Base-by-base conservation (phyloP, 768 basidiomycete genomes). In the Saitozyma podzolica region DNA sequence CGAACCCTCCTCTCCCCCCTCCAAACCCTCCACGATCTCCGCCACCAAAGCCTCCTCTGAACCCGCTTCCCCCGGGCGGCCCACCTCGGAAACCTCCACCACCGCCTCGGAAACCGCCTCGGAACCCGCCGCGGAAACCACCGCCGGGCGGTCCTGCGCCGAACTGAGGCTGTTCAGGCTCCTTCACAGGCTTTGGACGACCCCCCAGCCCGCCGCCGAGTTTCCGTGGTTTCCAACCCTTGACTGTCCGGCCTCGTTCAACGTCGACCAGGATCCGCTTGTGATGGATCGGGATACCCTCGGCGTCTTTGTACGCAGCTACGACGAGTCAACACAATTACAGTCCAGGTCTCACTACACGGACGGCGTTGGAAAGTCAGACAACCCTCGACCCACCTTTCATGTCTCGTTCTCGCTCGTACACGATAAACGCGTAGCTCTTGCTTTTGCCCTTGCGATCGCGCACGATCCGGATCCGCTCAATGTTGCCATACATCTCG, bases 121-220 rank as follows among this genome's bases (percentile, higher is more conserved):
- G 60, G 54, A 83, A 82, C 13, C 83, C 80, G 29, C 81, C 81
- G 42, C 72, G 58, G 61, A 70, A 69, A 11, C 74, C 84, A 11
- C 85, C 86, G 39, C 84, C 80, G 67, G 70, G 73, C n/a, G 83
- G 81, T 40, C 83, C 83, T 6, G 78, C 75, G 37, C 58, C 58
- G 58, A 70, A 65, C 2, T 17, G 80, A 67, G n/a, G 83, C 85
- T 0, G 75, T 73, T 13, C 77, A 76, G 14, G 85, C 86, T 87
- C 87, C 17, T 72, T 73, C 19, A 76, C 66, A 2, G 78, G 79
- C 78, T 98, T 98, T 17, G 94, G 92, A 62, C 95, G 85, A 37
- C 96, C 96, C n/a, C 96, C 96, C n/a, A 98, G 84, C 6, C 96
- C 96, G n/a, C 96, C 96, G 17, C 95, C 96, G 0, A 98, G 83